Evolutionary conservation across 768 basidiomycete species (phyloP), one percentile per base, ranked within the genome.

Genomic region (Phanerochaete carnosa): DNA sequence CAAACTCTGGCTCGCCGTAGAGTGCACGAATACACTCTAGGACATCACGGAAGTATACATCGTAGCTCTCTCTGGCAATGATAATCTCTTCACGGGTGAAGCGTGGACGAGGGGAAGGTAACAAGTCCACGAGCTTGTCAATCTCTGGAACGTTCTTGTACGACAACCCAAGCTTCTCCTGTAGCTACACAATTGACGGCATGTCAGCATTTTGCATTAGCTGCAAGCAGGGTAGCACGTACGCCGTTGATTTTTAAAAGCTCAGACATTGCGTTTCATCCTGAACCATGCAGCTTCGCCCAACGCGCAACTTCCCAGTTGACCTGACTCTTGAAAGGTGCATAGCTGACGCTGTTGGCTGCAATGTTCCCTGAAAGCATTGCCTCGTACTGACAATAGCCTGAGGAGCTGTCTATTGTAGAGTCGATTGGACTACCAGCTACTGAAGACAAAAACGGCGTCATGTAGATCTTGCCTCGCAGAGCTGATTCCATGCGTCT

Each of bases 21-120:
- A 79, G 68, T 0, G 70, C 73, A 12, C 55, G 26, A 15, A 80
- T 66, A 55, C 77, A 79, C 11, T 72, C 69, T 0, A 79, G 12
- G 2, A 77, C 62, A 59, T 79, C 73, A 0, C 72, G 64, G 22
- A 47, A 64, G 55, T 70, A 78, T 0, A 78, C 43, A n/a, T 77
- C 74, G 60, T 64, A 71, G 5, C 62, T 56, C 61, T 77, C 69
- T 0, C 68, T 72, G 0, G 54, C 72, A 28, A 77, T 62, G 0
- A 65, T 33, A 0, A 76, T 60, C 53, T 74, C 69, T 15, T 67
- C 51, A 0, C 67, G 58, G 9, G 60, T 15, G 51, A 77, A 78
- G 0, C 39, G 35, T 0, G 72, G 76, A 0, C 69, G 60, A 0
- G 46, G 47, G n/a, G 62, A 25, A 5, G 75, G 73, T 0, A 77